Conservation (phyloP, 305 asterid species). For the Fraxinus platypoda region DNA sequence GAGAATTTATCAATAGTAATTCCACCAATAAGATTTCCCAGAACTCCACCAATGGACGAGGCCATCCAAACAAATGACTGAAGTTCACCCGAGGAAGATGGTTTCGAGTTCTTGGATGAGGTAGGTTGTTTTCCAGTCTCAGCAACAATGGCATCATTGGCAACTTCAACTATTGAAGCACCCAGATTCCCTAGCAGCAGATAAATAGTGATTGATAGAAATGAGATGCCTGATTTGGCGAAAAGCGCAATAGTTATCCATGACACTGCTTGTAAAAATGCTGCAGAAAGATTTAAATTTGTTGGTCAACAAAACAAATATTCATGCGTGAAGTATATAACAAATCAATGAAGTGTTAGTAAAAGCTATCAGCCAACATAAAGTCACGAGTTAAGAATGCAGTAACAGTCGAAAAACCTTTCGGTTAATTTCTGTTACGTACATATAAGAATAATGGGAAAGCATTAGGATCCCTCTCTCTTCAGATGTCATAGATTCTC, state of each 20-base stretch:
- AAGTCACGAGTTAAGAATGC: neutral
- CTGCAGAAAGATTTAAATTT: conserved; percentile 47
- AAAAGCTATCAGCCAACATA: neutral
- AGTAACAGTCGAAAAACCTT: neutral
- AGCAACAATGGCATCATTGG: conserved; percentile 95
- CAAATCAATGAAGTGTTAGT: neutral
- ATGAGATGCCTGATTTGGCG: conserved; percentile 65
- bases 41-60: conserved; percentile 73
- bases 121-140: conserved; percentile 65
- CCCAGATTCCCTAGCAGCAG: conserved; percentile 93
- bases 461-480: neutral
- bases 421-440: neutral
- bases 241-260: conserved; percentile 68
- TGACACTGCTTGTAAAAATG: conserved; percentile 75
- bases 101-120: conserved; percentile 44
- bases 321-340: neutral
- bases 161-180: conserved; percentile 89
- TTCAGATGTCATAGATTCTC: neutral
- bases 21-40: conserved; percentile 83
- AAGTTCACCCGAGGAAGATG: conserved; percentile 63
- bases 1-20: conserved; percentile 47
- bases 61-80: conserved; percentile 98
- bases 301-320: conserved; percentile 13
- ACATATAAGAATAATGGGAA: neutral
- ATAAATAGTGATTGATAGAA: conserved; percentile 55